Evolutionary conservation across 371 early-diverging fungal genomes (phyloP), one percentile per base, ranked within the genome.

Genomic region (Batkoa obscura): DNA sequence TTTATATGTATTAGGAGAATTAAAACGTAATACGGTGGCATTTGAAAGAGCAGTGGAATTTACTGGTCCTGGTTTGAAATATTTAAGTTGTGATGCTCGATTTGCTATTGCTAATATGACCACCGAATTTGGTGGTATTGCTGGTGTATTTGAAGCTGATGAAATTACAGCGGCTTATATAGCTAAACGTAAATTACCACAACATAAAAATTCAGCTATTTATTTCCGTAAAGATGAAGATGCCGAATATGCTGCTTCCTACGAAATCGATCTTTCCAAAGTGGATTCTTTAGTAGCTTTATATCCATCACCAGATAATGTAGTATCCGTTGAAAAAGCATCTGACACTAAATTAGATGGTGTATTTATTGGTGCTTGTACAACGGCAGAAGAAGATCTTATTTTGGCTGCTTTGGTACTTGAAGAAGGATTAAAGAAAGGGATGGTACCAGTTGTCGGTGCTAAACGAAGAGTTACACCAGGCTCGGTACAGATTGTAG

Each of bases 21-120:
- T 86, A 61, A 82, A 81, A 69, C 77, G 83, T 60, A 83, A 84
- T 66, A 83, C 82, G 2, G 83, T 84, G 31, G 86, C 84, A 34
- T 80, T 80, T 61, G 84, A 81, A 66, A 73, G 84, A 41, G 80
- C 83, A 3, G 85, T 84, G 37, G 84, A 84, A 61, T 84, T 75
- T 70, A 79, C 78, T 33, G 84, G 84, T 12, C 77, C 82, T 30
- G 84, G 84, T 13, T 63, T 83, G 45, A 70, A 79, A 66, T 69
- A 84, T 68, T 67, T 84, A 64, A 76, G 76, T 50, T 82, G 83
- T 65, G 84, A 84, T 65, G 84, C 84, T 34, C 72, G 84, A 46
- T 84, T 84, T 60, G 84, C 84, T 23, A 75, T 84, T 61, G 66
- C 84, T 58, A 84, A 84, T 72, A 84, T 84, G 84, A 74, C 83